Evolutionary conservation across 495 filamentous ascomycete genomes (phyloP).

Genomic region (Annulohypoxylon nitens): DNA sequence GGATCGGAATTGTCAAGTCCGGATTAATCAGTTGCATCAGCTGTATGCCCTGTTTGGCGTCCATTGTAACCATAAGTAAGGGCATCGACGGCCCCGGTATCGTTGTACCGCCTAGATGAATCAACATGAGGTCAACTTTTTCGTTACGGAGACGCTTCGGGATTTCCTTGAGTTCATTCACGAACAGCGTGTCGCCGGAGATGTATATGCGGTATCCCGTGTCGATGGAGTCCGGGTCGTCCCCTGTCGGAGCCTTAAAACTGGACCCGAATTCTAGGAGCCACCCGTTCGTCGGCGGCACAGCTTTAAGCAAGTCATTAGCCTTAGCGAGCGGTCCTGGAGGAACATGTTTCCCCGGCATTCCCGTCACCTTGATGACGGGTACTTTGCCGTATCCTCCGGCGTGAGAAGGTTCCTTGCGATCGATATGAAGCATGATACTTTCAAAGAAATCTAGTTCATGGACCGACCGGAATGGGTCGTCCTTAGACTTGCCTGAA

Average conservation of each 20-base stretch:
- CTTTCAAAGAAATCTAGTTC: conserved; percentile 69
- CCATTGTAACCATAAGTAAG: conserved; percentile 80
- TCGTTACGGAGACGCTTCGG: conserved; percentile 57
- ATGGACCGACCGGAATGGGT: conserved; percentile 67
- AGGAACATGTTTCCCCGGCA: conserved; percentile 79
- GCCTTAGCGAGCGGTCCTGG: conserved; percentile 59
- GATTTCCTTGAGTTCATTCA: conserved; percentile 73
- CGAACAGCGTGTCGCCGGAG: conserved; percentile 76
- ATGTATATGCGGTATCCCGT: conserved; percentile 77
- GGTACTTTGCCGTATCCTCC: conserved; percentile 44
- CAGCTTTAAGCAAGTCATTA: conserved; percentile 72
- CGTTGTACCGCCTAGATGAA: conserved; percentile 75
- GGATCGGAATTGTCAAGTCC: conserved; percentile 76
- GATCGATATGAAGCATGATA: conserved; percentile 63
- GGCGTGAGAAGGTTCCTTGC: conserved; percentile 19
- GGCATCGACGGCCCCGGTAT: conserved; percentile 69
- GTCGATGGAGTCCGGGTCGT: conserved; percentile 51
- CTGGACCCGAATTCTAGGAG: conserved; percentile 73
- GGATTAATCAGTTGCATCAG: conserved; percentile 71
- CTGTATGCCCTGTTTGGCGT: conserved; percentile 72
- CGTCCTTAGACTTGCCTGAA: conserved; percentile 48
- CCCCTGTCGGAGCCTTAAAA: conserved; percentile 28
- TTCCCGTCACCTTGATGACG: conserved; percentile 70
- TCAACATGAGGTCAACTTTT: conserved; percentile 76
- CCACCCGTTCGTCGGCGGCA: conserved; percentile 81